Conservation (phyloP, 1,284 basidiomycete species). For the Anthracocystis walkeri region DNA sequence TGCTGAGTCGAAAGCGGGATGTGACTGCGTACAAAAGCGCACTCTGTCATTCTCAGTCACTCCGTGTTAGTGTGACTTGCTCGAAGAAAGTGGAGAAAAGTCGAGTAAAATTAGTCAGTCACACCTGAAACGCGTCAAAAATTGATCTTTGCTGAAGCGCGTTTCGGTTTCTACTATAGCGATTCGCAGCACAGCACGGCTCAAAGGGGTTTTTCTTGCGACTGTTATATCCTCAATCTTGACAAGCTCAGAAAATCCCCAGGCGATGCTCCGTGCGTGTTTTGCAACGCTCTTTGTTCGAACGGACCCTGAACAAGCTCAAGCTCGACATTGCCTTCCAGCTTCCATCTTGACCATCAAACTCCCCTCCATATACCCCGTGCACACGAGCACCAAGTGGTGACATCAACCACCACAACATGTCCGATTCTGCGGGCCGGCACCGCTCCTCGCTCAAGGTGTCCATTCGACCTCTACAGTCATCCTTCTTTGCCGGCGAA, state of each 20-base stretch:
- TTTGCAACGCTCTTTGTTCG: background rate
- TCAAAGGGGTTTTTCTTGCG: no score
- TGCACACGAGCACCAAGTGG: background rate
- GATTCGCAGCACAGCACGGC: no score
- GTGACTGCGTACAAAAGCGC: constrained; percentile 1
- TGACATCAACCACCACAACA: constrained; percentile 3
- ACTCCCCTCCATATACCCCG: background rate
- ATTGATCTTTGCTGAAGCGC: background rate
- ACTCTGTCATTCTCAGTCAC: background rate
- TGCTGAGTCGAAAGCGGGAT: background rate
- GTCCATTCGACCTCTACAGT: constrained; percentile 78
- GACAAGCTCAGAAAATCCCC: background rate
- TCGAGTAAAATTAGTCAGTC: constrained; percentile 10
- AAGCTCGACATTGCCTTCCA: background rate
- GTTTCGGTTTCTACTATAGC: background rate
- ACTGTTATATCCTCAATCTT: background rate
- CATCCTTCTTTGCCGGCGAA: constrained; percentile 93
- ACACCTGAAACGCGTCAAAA: constrained; percentile 1
- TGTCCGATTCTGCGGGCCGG: constrained; percentile 12
- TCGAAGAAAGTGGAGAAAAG: constrained; percentile 8
- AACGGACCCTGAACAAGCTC: constrained; percentile 1
- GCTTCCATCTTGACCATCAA: background rate
- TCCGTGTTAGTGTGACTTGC: background rate
- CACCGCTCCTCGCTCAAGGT: constrained; percentile 68
- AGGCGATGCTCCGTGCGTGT: constrained; percentile 2